A percentile compares a stretch with the other conserved stretches of the same genome.
phyloP scores from a whole-genome alignment of 495 filamentous ascomycete genomes.

The Annulohypoxylon moriforme region DNA sequence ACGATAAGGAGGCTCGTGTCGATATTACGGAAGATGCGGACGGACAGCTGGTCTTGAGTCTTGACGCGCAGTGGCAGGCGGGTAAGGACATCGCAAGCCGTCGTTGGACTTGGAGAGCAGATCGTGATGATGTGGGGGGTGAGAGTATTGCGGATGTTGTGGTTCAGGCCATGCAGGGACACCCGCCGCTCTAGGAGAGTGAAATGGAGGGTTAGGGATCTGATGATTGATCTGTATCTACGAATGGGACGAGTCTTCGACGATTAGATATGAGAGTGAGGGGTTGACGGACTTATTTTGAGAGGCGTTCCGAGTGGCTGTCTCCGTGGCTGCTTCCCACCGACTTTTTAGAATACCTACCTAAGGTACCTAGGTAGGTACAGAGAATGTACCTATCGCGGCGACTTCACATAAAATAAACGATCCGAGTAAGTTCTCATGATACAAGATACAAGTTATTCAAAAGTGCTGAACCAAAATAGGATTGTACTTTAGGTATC shows the following conservation, averaged over 20 bases:
- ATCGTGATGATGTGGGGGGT: background rate
- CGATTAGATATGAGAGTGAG: background rate
- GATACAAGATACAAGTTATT: no score
- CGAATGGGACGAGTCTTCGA: background rate
- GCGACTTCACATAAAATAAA: no score
- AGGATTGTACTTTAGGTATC: no score
- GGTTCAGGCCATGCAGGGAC: constrained; percentile 9
- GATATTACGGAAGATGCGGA: constrained; percentile 24
- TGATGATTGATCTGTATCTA: background rate
- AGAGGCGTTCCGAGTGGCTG: no score
- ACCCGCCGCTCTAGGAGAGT: background rate
- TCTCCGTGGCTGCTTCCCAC: no score
- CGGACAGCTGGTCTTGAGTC: constrained; percentile 26
- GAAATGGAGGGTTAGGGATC: background rate
- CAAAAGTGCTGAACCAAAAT: no score
- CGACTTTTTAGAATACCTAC: no score
- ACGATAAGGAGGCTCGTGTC: constrained; percentile 24
- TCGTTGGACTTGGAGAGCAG: constrained; percentile 31
- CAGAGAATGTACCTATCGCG: no score
- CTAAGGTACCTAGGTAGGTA: no score
- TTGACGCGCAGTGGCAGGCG: constrained; percentile 28
- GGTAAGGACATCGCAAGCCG: background rate
- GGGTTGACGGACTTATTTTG: background rate
- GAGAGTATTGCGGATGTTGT: constrained; percentile 4
- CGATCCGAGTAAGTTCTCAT: no score